phyloP scores from a whole-genome alignment of 352 stramenopile species.

The Saprolegnia diclina region DNA sequence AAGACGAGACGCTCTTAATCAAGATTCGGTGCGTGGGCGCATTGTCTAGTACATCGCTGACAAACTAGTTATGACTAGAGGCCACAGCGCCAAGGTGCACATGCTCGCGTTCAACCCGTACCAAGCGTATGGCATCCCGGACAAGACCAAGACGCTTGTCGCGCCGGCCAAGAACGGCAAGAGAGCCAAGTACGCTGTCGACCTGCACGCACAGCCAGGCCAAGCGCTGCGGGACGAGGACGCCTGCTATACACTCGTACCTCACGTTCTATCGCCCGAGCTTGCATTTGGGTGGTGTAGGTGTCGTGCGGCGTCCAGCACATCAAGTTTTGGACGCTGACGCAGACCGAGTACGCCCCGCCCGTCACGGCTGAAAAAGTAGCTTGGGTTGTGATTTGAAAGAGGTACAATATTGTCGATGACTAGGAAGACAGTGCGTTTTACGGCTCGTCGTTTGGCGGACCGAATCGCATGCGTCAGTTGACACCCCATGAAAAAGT shows the following conservation, averaged over 20 bases:
- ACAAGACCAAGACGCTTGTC: constrained; percentile 9
- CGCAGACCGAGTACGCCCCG: constrained; percentile 45
- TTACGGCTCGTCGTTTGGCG: constrained; percentile 52
- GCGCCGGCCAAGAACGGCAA: constrained; percentile 3
- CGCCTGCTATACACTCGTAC: constrained; percentile 54
- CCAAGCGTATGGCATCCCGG: constrained; percentile 55
- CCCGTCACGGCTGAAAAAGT: constrained; percentile 39
- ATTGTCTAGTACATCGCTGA: neutral
- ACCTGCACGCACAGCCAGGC: constrained; percentile 44
- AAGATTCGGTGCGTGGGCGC: constrained; percentile 31
- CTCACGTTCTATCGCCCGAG: neutral
- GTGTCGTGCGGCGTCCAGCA: constrained; percentile 63
- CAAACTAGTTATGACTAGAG: constrained; percentile 27
- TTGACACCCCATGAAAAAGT: constrained; percentile 54
- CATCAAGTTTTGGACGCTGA: constrained; percentile 70
- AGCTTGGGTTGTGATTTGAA: too few relatives aligned
- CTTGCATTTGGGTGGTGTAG: neutral
- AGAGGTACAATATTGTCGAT: too few relatives aligned
- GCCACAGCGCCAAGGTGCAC: constrained; percentile 63
- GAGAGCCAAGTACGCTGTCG: constrained; percentile 29
- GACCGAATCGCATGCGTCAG: constrained; percentile 41
- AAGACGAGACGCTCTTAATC: constrained; percentile 46
- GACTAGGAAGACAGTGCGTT: constrained; percentile 47
- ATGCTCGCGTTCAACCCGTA: constrained; percentile 64
- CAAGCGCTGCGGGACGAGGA: constrained; percentile 67